These are phyloP conservation scores for Pyrenopolyporus hunteri DNA, from an alignment of 495 filamentous ascomycete species.

Conservation along the genomic window DNA sequence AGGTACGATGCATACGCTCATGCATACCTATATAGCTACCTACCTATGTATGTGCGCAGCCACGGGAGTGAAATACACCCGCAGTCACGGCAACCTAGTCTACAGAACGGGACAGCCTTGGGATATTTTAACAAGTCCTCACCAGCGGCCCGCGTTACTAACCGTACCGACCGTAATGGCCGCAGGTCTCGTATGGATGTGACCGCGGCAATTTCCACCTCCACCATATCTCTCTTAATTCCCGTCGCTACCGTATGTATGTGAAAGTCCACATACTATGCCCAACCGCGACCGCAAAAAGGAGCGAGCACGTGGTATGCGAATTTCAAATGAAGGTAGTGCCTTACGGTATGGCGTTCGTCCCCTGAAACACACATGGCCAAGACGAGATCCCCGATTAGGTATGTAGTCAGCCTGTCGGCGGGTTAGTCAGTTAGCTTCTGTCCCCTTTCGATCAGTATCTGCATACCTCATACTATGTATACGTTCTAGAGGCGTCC, in stretches of 20 bases:
- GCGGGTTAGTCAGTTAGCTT: too few relatives aligned
- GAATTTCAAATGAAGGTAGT: neutral
- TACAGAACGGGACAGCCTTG: neutral
- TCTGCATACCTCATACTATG: too few relatives aligned
- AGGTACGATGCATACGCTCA: neutral
- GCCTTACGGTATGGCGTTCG: neutral
- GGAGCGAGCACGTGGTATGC: constrained; percentile 6
- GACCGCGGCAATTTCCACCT: neutral
- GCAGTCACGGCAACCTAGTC: neutral
- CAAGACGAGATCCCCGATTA: neutral
- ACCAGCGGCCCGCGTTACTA: too few relatives aligned
- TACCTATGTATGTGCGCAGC: neutral
- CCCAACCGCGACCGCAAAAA: neutral
- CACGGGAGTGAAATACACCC: neutral
- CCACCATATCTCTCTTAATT: too few relatives aligned
- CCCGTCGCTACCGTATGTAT: too few relatives aligned
- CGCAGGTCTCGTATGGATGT: neutral
- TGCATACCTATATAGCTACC: too few relatives aligned
- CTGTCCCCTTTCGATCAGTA: too few relatives aligned
- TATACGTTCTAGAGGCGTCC: too few relatives aligned
- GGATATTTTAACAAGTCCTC: too few relatives aligned
- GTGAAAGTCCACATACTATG: neutral
- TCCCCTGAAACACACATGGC: neutral
- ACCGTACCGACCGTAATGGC: too few relatives aligned
- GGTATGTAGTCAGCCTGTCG: too few relatives aligned